These are phyloP conservation scores for Talaromyces sp. DNA, from an alignment of 2,329 filamentous ascomycete species.

Conservation along the genomic window DNA sequence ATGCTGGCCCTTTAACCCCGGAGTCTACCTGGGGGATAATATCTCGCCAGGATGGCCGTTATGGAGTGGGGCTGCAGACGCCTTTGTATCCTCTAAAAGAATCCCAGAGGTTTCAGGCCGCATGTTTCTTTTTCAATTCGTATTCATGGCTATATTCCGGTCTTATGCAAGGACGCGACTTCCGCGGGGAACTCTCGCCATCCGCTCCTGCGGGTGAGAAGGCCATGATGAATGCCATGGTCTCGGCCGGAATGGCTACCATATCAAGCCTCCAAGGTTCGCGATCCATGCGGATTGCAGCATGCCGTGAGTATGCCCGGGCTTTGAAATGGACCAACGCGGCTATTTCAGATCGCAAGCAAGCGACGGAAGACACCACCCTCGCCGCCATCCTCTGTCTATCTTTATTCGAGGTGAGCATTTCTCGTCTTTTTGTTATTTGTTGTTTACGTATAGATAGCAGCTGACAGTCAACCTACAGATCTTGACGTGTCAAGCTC, in stretches of 20 bases:
- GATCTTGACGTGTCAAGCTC: conserved; percentile 36
- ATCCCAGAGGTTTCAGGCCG: conserved; percentile 18
- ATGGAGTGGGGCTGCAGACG: not conserved
- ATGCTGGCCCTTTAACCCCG: not conserved
- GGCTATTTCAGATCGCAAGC: conserved; percentile 25
- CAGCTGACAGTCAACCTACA: conserved; percentile 12
- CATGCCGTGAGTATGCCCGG: conserved; percentile 49
- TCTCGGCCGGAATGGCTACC: conserved; percentile 54
- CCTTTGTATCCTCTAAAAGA: not conserved
- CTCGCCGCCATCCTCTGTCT: conserved; percentile 53
- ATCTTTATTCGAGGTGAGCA: conserved; percentile 55
- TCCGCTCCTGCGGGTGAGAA: conserved; percentile 20
- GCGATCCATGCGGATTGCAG: conserved; percentile 39
- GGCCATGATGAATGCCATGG: conserved; percentile 44
- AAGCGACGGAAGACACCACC: conserved; percentile 37
- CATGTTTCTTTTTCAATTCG: conserved; percentile 30
- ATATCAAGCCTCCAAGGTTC: conserved; percentile 50
- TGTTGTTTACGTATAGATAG: not conserved
- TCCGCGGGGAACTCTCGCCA: conserved; percentile 16
- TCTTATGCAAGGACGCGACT: conserved; percentile 20
- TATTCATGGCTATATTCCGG: conserved; percentile 25
- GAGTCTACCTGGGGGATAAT: not conserved
- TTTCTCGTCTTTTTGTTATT: not conserved
- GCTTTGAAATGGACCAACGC: conserved; percentile 43
- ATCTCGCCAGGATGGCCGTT: not conserved